Percentiles rank a stretch among this genome's conserved stretches.
Evolutionary conservation across 441 rosid species (phyloP).

Genomic region (Gossypium aridum): DNA sequence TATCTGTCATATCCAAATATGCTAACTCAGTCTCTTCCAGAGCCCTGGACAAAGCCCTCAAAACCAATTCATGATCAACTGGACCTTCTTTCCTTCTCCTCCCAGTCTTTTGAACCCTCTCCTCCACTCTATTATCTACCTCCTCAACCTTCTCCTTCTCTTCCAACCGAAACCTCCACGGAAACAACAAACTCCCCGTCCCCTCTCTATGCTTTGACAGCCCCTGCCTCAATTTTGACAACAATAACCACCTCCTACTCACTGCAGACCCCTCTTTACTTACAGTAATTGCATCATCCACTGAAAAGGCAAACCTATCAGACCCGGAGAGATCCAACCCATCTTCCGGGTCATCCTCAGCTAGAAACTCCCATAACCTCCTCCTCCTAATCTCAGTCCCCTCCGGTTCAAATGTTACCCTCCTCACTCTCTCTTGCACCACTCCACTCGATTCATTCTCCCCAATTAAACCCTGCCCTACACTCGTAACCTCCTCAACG

Average conservation of each 20-base stretch:
- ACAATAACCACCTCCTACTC: slow-evolving; percentile 71
- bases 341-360: slow-evolving; percentile 72
- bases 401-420: slow-evolving; percentile 50
- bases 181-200: slow-evolving; percentile 45
- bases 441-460: slow-evolving; percentile 18
- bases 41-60: slow-evolving; percentile 83
- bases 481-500: slow-evolving; percentile 19
- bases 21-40: slow-evolving; percentile 76
- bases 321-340: slow-evolving; percentile 96
- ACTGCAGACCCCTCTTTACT: slow-evolving; percentile 57
- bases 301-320: slow-evolving; percentile 83
- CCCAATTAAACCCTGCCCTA: slow-evolving; percentile 11
- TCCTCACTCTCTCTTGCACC: slow-evolving; percentile 35
- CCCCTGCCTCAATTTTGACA: slow-evolving; percentile 82
- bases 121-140: slow-evolving; percentile 47
- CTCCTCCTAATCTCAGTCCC: slow-evolving; percentile 48
- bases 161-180: slow-evolving; percentile 73
- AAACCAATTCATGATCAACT: slow-evolving; percentile 69
- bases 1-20: slow-evolving; percentile 88
- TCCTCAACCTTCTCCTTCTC: slow-evolving; percentile 42
- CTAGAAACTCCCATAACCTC: slow-evolving; percentile 80
- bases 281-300: slow-evolving; percentile 73
- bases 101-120: slow-evolving; percentile 36
- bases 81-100: slow-evolving; percentile 70
- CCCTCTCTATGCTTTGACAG: slow-evolving; percentile 59